Percentiles rank a stretch among this genome's conserved stretches.
These are phyloP conservation scores for Calonectria hongkongensis DNA, from an alignment of 2,329 filamentous ascomycete genomes.

Conservation along the genomic window DNA sequence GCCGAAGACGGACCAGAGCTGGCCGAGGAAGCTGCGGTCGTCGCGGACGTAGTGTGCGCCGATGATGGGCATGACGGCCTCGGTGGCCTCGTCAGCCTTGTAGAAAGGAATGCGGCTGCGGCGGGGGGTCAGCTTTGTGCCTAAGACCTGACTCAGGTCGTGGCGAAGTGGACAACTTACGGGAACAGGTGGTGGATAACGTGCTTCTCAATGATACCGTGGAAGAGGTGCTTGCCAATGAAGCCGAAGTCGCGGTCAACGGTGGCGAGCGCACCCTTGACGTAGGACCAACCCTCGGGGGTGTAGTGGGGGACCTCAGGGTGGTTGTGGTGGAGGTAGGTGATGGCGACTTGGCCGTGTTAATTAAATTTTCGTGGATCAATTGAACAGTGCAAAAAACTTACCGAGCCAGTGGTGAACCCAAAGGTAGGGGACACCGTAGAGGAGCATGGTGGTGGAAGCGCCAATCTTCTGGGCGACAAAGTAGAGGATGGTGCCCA, in stretches of 20 bases:
- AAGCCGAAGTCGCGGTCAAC: slow-evolving; percentile 79
- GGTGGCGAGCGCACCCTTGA: slow-evolving; percentile 76
- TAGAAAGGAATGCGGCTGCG: slow-evolving; percentile 61
- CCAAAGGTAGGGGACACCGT: slow-evolving; percentile 80
- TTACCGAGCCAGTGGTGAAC: slow-evolving; percentile 81
- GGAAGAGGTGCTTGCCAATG: slow-evolving; percentile 77
- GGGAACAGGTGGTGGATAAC: slow-evolving; percentile 77
- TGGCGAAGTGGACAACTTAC: slow-evolving; percentile 46
- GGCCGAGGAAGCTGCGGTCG: slow-evolving; percentile 55
- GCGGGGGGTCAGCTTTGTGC: slow-evolving; percentile 1
- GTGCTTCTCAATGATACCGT: slow-evolving; percentile 76
- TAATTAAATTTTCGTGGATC: not conserved
- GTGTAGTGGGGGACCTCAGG: slow-evolving; percentile 63
- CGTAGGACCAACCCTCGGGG: slow-evolving; percentile 75
- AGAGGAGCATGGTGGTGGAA: slow-evolving; percentile 75
- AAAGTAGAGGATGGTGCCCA: slow-evolving; percentile 70
- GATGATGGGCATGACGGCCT: slow-evolving; percentile 90
- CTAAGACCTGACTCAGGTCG: not conserved
- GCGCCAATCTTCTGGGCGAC: slow-evolving; percentile 72
- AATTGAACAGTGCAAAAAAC: slow-evolving; percentile 43
- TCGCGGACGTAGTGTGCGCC: slow-evolving; percentile 86
- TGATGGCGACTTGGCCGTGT: slow-evolving; percentile 76
- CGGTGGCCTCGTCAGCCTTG: slow-evolving; percentile 72
- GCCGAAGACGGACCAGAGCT: slow-evolving; percentile 55
- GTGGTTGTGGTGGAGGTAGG: slow-evolving; percentile 84